Evolutionary conservation across 2,329 filamentous ascomycete genomes (phyloP).

Genomic region (Penicillium sp.): DNA sequence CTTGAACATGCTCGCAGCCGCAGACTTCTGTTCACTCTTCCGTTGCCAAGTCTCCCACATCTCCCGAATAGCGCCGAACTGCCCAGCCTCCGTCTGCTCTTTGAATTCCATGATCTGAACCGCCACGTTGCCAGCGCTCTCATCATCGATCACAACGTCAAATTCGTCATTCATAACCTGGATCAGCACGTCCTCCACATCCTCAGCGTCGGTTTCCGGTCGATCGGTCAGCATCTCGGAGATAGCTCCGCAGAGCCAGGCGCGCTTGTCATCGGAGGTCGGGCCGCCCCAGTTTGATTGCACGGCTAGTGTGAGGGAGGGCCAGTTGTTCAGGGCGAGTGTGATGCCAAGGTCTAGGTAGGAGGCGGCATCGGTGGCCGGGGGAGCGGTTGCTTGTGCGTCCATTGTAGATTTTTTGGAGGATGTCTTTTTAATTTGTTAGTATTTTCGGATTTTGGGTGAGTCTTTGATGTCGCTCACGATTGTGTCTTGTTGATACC

Average conservation of each 20-base stretch:
- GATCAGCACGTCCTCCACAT: constrained; percentile 80
- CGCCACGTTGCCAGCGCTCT: constrained; percentile 73
- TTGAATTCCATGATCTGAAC: constrained; percentile 68
- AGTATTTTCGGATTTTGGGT: neutral
- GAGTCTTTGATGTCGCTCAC: neutral
- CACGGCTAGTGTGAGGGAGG: constrained; percentile 81
- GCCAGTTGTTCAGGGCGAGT: constrained; percentile 83
- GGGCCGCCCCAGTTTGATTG: constrained; percentile 85
- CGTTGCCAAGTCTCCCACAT: constrained; percentile 53
- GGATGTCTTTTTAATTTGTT: neutral
- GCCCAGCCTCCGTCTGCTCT: constrained; percentile 63
- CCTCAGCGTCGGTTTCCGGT: constrained; percentile 68
- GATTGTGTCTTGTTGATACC: neutral
- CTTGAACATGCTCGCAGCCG: constrained; percentile 32
- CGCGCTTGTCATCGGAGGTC: constrained; percentile 80
- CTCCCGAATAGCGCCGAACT: constrained; percentile 63
- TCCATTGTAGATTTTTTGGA: constrained; percentile 16
- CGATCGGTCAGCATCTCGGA: constrained; percentile 70
- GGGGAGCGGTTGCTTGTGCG: constrained; percentile 16
- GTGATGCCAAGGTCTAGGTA: constrained; percentile 86
- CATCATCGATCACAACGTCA: constrained; percentile 88
- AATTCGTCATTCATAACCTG: constrained; percentile 97
- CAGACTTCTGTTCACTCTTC: constrained; percentile 41
- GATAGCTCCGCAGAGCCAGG: constrained; percentile 91
- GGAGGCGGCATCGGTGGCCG: constrained; percentile 55